Percentiles rank a stretch among this genome's conserved stretches.
Evolutionary conservation across 305 asterid species (phyloP).

Genomic region (Fraxinus albicans): DNA sequence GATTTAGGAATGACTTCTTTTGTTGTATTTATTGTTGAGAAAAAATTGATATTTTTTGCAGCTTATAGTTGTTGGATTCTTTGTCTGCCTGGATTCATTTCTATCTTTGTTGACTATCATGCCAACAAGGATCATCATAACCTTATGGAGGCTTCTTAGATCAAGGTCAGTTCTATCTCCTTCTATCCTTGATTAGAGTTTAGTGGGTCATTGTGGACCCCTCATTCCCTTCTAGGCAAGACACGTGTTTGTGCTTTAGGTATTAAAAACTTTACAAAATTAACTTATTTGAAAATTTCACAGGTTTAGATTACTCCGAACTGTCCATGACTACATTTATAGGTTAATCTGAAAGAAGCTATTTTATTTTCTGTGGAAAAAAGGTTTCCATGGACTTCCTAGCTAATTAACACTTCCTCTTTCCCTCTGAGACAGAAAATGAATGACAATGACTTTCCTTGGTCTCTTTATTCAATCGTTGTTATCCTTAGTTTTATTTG

Average conservation of each 20-base stretch:
- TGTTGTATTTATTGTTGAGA: conserved; percentile 19
- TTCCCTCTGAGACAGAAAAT: background rate
- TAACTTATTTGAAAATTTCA: background rate
- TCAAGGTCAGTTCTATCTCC: conserved; percentile 60
- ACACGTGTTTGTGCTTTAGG: conserved; percentile 10
- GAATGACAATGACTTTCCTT: background rate
- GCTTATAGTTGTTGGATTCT: conserved; percentile 84
- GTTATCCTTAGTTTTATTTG: background rate
- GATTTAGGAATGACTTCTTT: conserved; percentile 17
- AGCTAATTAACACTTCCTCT: background rate
- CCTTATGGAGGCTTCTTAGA: conserved; percentile 65
- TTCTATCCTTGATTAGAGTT: background rate
- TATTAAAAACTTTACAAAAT: background rate
- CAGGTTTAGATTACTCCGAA: background rate
- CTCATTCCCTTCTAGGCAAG: background rate
- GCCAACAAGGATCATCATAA: conserved; percentile 75
- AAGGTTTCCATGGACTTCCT: background rate
- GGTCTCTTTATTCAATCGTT: background rate
- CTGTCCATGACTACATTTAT: conserved; percentile 10
- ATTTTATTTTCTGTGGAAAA: background rate
- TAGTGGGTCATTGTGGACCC: background rate
- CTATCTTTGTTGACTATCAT: conserved; percentile 87
- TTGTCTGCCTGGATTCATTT: conserved; percentile 92
- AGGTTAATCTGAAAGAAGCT: background rate
- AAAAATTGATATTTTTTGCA: conserved; percentile 44